Evolutionary conservation across 257 asterid species (phyloP), one percentile per base, ranked within the genome.

Genomic region (Nicotiana noctiflora): DNA sequence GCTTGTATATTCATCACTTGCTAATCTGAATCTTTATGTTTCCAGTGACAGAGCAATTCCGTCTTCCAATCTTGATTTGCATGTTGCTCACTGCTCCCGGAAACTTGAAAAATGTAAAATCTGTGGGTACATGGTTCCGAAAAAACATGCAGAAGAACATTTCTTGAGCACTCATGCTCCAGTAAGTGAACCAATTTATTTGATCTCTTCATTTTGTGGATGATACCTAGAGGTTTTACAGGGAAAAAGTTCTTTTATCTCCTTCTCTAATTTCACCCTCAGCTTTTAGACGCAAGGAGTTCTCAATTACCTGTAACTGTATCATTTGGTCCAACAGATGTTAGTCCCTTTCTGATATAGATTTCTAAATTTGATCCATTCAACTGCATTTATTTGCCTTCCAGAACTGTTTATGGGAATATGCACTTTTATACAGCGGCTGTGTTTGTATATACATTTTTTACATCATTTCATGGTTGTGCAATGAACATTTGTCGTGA

Each of bases 31-130:
- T 79, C 77, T 34, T 72, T 83, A 51, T 78, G 4, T 79, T 56
- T 87, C 64, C 95, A 96, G 99, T 86, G 97, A 89, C 89, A 90
- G 99, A 86, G 93, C 84, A 2, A 89, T 96, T 74, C 98, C 97
- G 49, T 87, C 93, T 63, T 84, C 92, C 87, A 96, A 96, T 74
- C 81, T 96, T 76, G 95, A 94, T 88, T 90, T 96, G 93, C 99
- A 96, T 88, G 91, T 87, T 82, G 97, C 88, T 76, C 97, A 94
- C 88, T 94, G 98, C 88, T 92, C 92, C 61, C 95, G 98, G 86
- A 96, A 96, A 88, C 90, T 96, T 83, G 98, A 92, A 87, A 96
- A 90, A 85, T 96, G 98, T 89, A 91, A 92, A 92, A 88, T 90
- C 59, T 96, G 98, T 72, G 92, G 97, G 49, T 98, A 96, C 83